Conservation (phyloP, 805 yeast genomes). For the Cyberlindnera americana region DNA sequence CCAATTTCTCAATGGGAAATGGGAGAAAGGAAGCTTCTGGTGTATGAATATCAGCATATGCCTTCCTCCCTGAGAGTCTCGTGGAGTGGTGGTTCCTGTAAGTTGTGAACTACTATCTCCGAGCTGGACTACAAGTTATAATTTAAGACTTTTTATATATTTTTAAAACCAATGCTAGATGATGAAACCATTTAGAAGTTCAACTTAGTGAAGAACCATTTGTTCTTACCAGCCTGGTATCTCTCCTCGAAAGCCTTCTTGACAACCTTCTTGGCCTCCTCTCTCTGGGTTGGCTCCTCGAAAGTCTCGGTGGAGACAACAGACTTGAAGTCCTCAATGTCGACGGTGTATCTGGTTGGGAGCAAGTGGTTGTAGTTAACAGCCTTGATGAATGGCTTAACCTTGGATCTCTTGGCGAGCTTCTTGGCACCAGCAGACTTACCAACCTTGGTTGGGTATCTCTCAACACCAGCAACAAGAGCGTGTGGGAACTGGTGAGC, state of each 20-base stretch:
- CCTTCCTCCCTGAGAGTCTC: too few relatives aligned
- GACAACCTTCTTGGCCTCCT: slow-evolving; percentile 98
- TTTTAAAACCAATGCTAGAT: slow-evolving; percentile 12
- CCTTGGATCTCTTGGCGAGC: slow-evolving; percentile 94
- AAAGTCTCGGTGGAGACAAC: slow-evolving; percentile 90
- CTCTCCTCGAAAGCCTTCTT: slow-evolving; percentile 99
- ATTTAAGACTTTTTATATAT: slow-evolving; percentile 2
- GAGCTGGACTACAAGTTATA: too few relatives aligned
- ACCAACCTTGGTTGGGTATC: slow-evolving; percentile 96
- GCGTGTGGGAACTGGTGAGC: slow-evolving; percentile 99
- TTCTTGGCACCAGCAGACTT: slow-evolving; percentile 94
- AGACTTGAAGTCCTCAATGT: slow-evolving; percentile 92
- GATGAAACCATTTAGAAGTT: slow-evolving; percentile 53
- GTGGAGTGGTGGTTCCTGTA: too few relatives aligned
- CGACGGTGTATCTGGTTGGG: slow-evolving; percentile 99
- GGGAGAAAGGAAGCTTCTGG: background rate
- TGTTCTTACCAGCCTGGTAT: slow-evolving; percentile 99
- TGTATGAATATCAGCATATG: too few relatives aligned
- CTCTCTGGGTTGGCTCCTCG: slow-evolving; percentile 96
- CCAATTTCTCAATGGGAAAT: background rate
- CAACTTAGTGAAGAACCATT: slow-evolving; percentile 99
- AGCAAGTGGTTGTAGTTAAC: slow-evolving; percentile 99
- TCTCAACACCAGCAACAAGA: slow-evolving; percentile 98
- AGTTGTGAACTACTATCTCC: too few relatives aligned
- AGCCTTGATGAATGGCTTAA: slow-evolving; percentile 98